Conservation (phyloP, 495 filamentous ascomycete genomes). For the Ramalina intermedia region DNA sequence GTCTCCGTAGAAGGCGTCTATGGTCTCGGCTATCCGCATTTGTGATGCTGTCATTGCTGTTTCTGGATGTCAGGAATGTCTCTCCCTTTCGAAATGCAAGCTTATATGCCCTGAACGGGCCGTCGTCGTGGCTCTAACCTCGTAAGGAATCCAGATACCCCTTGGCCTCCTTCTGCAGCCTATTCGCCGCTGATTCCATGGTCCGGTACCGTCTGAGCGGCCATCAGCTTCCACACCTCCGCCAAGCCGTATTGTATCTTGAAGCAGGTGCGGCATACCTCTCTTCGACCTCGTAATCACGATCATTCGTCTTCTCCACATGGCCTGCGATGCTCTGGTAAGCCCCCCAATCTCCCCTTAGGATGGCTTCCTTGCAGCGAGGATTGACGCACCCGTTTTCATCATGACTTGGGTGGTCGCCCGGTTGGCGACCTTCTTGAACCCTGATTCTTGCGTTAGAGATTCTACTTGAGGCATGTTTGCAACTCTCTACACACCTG, state of each 20-base stretch:
- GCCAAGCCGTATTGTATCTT: background rate
- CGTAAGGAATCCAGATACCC: conserved; percentile 90
- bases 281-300: conserved; percentile 97
- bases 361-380: background rate
- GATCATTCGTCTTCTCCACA: conserved; percentile 94
- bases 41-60: conserved; percentile 96
- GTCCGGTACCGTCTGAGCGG: conserved; percentile 68
- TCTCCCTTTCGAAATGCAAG: background rate
- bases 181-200: conserved; percentile 84
- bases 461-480: background rate
- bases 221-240: conserved; percentile 8
- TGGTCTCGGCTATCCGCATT: conserved; percentile 98
- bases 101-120: background rate
- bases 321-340: conserved; percentile 44
- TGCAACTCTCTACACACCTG: conserved; percentile 28
- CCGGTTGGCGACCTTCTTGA: conserved; percentile 98
- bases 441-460: conserved; percentile 39
- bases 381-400: conserved; percentile 63
- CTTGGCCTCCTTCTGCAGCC: conserved; percentile 93
- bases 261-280: conserved; percentile 33
- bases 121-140: conserved; percentile 31
- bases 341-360: background rate
- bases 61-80: too few species aligned
- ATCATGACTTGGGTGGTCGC: conserved; percentile 99
- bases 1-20: conserved; percentile 97